Percentiles rank a stretch among this genome's conserved stretches.
phyloP scores from a whole-genome alignment of 2,329 filamentous ascomycete genomes.

The Neonectria neomacrospora region DNA sequence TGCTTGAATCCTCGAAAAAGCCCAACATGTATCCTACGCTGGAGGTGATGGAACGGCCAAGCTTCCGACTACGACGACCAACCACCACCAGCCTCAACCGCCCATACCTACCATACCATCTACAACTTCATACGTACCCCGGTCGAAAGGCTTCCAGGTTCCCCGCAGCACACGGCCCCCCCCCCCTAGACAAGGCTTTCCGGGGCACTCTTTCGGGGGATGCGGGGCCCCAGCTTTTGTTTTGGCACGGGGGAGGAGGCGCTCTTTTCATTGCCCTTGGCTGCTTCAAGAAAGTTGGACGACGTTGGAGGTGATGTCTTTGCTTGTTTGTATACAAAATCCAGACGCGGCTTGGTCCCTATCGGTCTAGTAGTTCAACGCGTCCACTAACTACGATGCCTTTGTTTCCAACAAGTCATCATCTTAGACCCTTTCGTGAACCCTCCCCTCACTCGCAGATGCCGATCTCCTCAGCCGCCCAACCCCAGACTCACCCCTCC shows the following conservation, averaged over 20 bases:
- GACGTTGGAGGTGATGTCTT: not conserved
- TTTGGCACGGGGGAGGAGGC: slow-evolving; percentile 12
- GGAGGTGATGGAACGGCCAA: too few relatives aligned
- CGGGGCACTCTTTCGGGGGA: not conserved
- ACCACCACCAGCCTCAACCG: not conserved
- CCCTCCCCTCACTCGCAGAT: not conserved
- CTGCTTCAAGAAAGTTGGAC: not conserved
- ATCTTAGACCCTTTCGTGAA: not conserved
- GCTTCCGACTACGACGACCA: not conserved
- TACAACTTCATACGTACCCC: too few relatives aligned
- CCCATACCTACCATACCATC: too few relatives aligned
- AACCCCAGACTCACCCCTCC: slow-evolving; percentile 4
- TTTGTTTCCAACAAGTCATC: not conserved
- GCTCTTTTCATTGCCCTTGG: not conserved
- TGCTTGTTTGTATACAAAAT: not conserved
- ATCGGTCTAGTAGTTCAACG: too few relatives aligned
- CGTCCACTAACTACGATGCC: too few relatives aligned
- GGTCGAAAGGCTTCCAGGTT: slow-evolving; percentile 14
- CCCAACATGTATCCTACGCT: too few relatives aligned
- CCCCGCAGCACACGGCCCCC: slow-evolving; percentile 19
- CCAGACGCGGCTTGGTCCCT: not conserved
- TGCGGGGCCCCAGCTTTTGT: slow-evolving; percentile 21
- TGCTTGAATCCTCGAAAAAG: too few relatives aligned
- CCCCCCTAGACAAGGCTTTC: not conserved
- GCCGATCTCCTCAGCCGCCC: slow-evolving; percentile 1